These are phyloP conservation scores for Linnemannia exigua DNA, from an alignment of 192 early-diverging fungal species.

Conservation along the genomic window DNA sequence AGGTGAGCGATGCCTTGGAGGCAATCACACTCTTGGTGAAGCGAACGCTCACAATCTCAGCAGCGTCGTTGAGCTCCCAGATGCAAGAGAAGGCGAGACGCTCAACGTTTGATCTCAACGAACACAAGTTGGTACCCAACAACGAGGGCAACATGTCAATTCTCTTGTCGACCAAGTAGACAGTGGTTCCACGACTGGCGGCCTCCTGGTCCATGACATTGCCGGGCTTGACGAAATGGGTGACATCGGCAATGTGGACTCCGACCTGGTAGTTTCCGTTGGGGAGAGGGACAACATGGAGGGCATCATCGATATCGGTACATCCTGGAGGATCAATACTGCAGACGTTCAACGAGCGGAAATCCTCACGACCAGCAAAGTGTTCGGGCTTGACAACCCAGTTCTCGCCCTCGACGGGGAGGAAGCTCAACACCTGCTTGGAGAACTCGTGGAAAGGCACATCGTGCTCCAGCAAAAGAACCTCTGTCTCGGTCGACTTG, in stretches of 20 bases:
- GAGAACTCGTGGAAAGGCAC: conserved; percentile 97
- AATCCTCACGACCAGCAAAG: conserved; percentile 81
- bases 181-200: conserved; percentile 87
- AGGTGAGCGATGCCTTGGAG: conserved; percentile 93
- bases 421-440: conserved; percentile 81
- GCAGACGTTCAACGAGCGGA: conserved; percentile 89
- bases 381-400: conserved; percentile 87
- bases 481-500: conserved; percentile 95
- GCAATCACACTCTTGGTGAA: conserved; percentile 93
- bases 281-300: conserved; percentile 84
- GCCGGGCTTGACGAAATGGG: conserved; percentile 88
- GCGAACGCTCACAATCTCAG: conserved; percentile 78
- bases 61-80: conserved; percentile 77
- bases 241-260: conserved; percentile 97
- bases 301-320: conserved; percentile 99
- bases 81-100: conserved; percentile 94
- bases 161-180: conserved; percentile 92
- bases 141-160: conserved; percentile 96
- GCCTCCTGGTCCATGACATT: conserved; percentile 92
- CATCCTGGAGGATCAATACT: conserved; percentile 99
- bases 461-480: conserved; percentile 96
- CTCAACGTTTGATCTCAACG: conserved; percentile 88
- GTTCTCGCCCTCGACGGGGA: conserved; percentile 90
- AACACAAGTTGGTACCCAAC: conserved; percentile 84
- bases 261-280: conserved; percentile 94